Evolutionary conservation across 805 yeast genomes (phyloP).

Genomic region (Kodamaea hsintzibuensis): DNA sequence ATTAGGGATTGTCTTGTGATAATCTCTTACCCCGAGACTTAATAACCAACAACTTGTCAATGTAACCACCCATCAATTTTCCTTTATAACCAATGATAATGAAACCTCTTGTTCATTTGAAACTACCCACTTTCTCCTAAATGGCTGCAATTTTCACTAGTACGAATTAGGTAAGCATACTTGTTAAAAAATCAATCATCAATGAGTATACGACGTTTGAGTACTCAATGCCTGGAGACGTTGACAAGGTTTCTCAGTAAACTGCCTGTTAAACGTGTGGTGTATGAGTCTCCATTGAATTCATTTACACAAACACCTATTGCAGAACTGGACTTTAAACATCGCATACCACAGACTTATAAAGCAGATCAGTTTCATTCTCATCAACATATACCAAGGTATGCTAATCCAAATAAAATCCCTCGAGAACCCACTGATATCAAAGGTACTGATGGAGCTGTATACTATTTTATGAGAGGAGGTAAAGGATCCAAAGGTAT

Average conservation of each 20-base stretch:
- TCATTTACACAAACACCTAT: background rate
- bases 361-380: background rate
- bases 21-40: no score
- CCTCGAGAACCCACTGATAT: conserved; percentile 36
- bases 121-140: background rate
- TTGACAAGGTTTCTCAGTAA: background rate
- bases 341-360: background rate
- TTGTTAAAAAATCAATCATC: background rate
- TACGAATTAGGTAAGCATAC: no score
- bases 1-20: no score
- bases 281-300: background rate
- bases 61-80: no score
- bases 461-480: conserved; percentile 11
- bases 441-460: conserved; percentile 32
- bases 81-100: no score
- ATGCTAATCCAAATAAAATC: conserved; percentile 12
- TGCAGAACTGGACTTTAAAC: conserved; percentile 3
- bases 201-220: background rate
- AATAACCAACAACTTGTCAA: no score
- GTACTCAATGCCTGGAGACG: background rate
- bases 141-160: background rate
- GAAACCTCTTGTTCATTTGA: background rate
- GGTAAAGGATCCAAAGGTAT: conserved; percentile 3
- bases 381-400: background rate
- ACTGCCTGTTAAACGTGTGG: background rate